Conservation (phyloP, 768 basidiomycete species). For the Dacryopinax spathularia region DNA sequence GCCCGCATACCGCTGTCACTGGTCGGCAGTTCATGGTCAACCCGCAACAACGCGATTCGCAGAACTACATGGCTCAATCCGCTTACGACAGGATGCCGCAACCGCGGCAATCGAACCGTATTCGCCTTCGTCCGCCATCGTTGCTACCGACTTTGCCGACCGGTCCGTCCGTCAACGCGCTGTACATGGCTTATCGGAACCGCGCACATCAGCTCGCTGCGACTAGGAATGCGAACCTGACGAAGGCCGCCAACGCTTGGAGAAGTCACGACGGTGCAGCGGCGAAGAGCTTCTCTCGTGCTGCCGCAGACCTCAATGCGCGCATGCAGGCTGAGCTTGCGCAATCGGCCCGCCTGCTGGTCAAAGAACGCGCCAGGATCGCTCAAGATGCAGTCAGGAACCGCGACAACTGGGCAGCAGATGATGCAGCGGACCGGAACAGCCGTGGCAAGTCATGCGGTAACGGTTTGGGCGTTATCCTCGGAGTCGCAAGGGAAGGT, state of each 20-base stretch:
- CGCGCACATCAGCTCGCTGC: slow-evolving; percentile 85
- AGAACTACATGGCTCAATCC: neutral
- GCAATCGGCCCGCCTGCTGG: slow-evolving; percentile 68
- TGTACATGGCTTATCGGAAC: slow-evolving; percentile 83
- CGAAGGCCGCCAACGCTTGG: slow-evolving; percentile 93
- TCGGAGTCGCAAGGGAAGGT: slow-evolving; percentile 65
- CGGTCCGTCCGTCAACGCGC: slow-evolving; percentile 56
- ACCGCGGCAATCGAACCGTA: slow-evolving; percentile 53
- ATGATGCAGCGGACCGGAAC: slow-evolving; percentile 68
- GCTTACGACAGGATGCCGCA: slow-evolving; percentile 8
- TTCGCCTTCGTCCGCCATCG: slow-evolving; percentile 68
- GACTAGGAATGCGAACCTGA: slow-evolving; percentile 84
- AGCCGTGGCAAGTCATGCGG: slow-evolving; percentile 63
- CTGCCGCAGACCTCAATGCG: slow-evolving; percentile 84
- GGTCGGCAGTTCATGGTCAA: slow-evolving; percentile 7
- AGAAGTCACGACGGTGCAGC: slow-evolving; percentile 87
- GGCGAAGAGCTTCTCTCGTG: slow-evolving; percentile 84
- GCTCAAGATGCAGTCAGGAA: slow-evolving; percentile 61
- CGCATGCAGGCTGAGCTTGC: slow-evolving; percentile 82
- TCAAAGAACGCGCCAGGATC: slow-evolving; percentile 63
- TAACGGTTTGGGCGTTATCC: slow-evolving; percentile 65
- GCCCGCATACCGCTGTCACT: slow-evolving; percentile 1
- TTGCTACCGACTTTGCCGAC: slow-evolving; percentile 82
- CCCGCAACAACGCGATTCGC: neutral
- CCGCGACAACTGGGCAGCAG: slow-evolving; percentile 61